Evolutionary conservation across 305 asterid species (phyloP).

Genomic region (Salvia sclarea): DNA sequence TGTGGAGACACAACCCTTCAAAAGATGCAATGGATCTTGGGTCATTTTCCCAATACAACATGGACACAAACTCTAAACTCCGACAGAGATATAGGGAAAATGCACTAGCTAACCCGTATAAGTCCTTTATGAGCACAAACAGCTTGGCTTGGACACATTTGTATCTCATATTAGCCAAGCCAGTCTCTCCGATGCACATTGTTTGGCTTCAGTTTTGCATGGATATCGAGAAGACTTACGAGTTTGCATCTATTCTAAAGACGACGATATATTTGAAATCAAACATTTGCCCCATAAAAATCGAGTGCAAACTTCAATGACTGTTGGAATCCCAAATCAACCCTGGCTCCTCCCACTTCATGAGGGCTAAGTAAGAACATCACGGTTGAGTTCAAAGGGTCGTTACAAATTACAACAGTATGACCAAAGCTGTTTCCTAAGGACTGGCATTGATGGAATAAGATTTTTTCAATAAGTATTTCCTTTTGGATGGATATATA

Average conservation of each 20-base stretch:
- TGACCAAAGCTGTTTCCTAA: neutral
- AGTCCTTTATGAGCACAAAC: neutral
- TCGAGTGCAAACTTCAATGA: neutral
- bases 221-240: neutral
- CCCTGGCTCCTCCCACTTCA: neutral
- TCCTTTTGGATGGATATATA: neutral
- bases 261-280: neutral
- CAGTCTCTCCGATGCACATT: neutral
- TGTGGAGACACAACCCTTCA: too few relatives aligned
- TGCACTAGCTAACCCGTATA: neutral
- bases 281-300: neutral
- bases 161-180: neutral
- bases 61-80: neutral
- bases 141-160: too few relatives aligned
- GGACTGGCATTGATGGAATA: neutral
- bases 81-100: neutral
- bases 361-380: neutral
- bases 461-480: neutral
- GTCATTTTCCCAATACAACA: neutral
- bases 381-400: neutral
- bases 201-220: neutral
- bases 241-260: neutral
- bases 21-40: too few relatives aligned
- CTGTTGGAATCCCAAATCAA: neutral
- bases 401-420: neutral